Evolutionary conservation across 2,329 filamentous ascomycete species (phyloP), one percentile per base, ranked within the genome.

Genomic region (Mycosphaerelloides madeirae): DNA sequence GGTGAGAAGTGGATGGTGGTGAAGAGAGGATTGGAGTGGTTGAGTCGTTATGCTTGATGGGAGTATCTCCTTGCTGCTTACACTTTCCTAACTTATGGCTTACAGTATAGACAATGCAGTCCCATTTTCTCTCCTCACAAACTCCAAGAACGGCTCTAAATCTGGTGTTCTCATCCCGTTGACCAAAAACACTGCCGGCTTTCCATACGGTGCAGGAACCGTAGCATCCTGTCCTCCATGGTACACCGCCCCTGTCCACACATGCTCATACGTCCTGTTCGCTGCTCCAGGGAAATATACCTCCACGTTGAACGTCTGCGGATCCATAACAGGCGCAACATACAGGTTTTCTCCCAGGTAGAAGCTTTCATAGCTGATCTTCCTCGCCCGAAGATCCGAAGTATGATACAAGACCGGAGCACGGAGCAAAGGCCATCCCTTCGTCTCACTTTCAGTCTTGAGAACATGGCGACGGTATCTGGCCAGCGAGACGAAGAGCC

Each of bases 401-500:
- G 54, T 45, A 32, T 58, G 54, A 31, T 62, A 61, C 33, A 61
- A 41, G 8, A 56, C 53, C 3, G 57, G 56, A 8, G 55, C 43
- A 9, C 59, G 40, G 8, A 60, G 41, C 15, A 62, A 39, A n/a
- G 59, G 59, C 59, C 58, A 62, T 11, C 59, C 59, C 5, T 54
- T 55, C 0, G 53, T 36, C 38, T 54, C 51, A 31, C 55, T 54
- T 39, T 61, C 58, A 1, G 52, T 56, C 42, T 52, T 49, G 25
- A 66, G 44, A 18, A 65, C 54, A 11, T 50, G 40, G 5, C 62
- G 59, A 31, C 64, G 53, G 46, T 67, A 67, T 7, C 57, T 51
- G 1, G 52, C 60, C 15, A 67, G 52, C 13, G 60, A 61, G n/a
- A 55, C 53, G 52, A 63, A 67, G 51, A 68, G 51, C 12, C 64